Evolutionary conservation across 805 yeast species (phyloP).

Genomic region (Kluyveromyces aestuarii): DNA sequence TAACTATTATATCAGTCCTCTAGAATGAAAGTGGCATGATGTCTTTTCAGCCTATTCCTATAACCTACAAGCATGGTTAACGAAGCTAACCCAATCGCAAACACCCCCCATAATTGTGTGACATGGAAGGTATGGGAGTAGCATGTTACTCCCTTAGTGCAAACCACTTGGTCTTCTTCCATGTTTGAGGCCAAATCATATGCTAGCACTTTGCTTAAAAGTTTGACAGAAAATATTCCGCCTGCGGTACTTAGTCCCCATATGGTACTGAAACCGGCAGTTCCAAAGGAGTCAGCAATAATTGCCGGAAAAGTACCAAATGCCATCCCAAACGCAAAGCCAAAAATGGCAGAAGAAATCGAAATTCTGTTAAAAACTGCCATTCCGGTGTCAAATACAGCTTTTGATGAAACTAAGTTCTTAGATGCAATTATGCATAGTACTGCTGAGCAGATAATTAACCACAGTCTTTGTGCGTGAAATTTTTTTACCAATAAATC

Average conservation of each 20-base stretch:
- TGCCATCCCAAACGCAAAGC: slow-evolving; percentile 58
- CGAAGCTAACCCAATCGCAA: slow-evolving; percentile 12
- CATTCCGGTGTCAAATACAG: neutral
- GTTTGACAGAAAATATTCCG: slow-evolving; percentile 46
- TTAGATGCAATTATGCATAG: slow-evolving; percentile 28
- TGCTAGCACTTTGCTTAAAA: slow-evolving; percentile 50
- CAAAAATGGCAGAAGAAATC: slow-evolving; percentile 46
- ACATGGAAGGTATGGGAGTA: slow-evolving; percentile 36
- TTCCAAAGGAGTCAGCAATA: slow-evolving; percentile 64
- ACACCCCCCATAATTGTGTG: slow-evolving; percentile 17
- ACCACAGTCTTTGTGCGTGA: slow-evolving; percentile 58
- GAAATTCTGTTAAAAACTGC: slow-evolving; percentile 35
- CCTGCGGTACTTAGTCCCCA: slow-evolving; percentile 76
- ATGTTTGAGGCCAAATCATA: slow-evolving; percentile 39
- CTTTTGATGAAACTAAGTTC: slow-evolving; percentile 27
- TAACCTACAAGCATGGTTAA: slow-evolving; percentile 10
- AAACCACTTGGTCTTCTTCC: slow-evolving; percentile 33
- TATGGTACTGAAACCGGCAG: slow-evolving; percentile 56
- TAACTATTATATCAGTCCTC: neutral
- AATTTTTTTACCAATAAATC: slow-evolving; percentile 46
- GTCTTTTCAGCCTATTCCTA: slow-evolving; percentile 4
- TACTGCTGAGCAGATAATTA: slow-evolving; percentile 36
- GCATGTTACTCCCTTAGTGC: slow-evolving; percentile 37
- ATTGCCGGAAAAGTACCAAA: slow-evolving; percentile 73
- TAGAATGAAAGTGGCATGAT: neutral